Base-by-base conservation (phyloP, 495 filamentous ascomycete genomes). In the Hypoxylon trugodes region DNA sequence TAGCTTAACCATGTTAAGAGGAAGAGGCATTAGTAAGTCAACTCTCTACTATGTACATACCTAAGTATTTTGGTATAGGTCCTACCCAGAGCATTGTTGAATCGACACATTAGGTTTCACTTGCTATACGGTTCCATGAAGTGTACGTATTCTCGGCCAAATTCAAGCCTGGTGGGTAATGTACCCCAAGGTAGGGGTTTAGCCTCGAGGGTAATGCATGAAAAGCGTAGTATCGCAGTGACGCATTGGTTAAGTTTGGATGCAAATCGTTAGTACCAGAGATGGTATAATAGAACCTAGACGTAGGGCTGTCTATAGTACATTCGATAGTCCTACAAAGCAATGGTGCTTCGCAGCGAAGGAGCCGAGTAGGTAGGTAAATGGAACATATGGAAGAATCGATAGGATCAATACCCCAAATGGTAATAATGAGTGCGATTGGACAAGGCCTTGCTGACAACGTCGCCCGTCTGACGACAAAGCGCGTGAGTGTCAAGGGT, bases 381-480 rank as follows among this genome's bases (percentile, higher is more conserved):
- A 25, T 36, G 50, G 43, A 42, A 60, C 61, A 46, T 65, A 47
- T 61, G 46, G 35, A 42, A 51, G 19, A 32, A 59, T 59, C 21
- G 61, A 55, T 38, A n/a, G 61, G 61, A 65, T 65, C 36, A 40
- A 12, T n/a, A 65, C 46, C 61, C 61, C 28, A 24, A 59, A 33
- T 26, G 26, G 49, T 4, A 8, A 32, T 3, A 13, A n/a, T 8
- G 19, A 9, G 13, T 19, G 47, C 45, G 45, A 66, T 60, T 66
- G 62, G 62, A 15, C 40, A 22, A 52, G 28, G 7, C 37, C 42
- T 60, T 50, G 56, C 62, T 66, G 56, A 60, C 16, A 49, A 16
- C 28, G 56, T 51, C 42, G 56, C 41, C 46, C 36, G 42, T 66
- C 56, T 61, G 41, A 66, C 45, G 50, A 46, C 41, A 40, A 47